Evolutionary conservation across 371 early-diverging fungal genomes (phyloP), one percentile per base, ranked within the genome.

Genomic region (Mortierella sp.): DNA sequence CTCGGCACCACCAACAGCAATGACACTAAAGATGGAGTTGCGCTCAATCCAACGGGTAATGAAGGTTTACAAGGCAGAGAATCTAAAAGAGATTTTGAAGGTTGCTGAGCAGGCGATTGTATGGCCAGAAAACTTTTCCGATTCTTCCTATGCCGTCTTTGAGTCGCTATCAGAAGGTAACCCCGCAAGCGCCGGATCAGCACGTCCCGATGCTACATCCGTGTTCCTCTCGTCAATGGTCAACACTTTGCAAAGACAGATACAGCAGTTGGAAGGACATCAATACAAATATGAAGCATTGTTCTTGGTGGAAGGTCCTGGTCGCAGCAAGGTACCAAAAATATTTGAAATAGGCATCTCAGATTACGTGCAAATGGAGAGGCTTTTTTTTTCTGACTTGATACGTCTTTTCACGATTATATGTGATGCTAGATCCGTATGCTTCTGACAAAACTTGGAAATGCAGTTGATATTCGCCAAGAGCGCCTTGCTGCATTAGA

Each of bases 401-500:
- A n/a, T 26, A n/a, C 19, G 12, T 40, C 10, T 15, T 40, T 28
- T 35, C 9, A 6, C 17, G 8, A 35, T 19, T 10, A 2, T 4
- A 29, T n/a, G 42, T 26, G 29, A 53, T 19, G 13, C 1, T 47
- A 74, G 80, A 66, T 80, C 9, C 80, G 80, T 2, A 70, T 70
- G 68, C 42, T 80, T 35, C 47, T 80, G 68, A 80, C 75, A 12
- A 80, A 80, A 28, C 71, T 80, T 28, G 80, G 80, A 26, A 74
- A 80, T 53, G 71, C 70, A n/a, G 71, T 80, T 10, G 71, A 75
- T 45, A 23, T 75, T 13, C 58, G 80, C 31, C 80, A 75, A 51
- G 80, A 70, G 12, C 61, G 65, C 3, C 49, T 80, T 2, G 31
- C 62, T 13, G 59, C 68, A 2, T 51, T 71, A 43, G 75, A 80